A percentile compares a stretch with the other conserved stretches of the same genome.
phyloP scores from a whole-genome alignment of 2,329 filamentous ascomycete species.

The Alternaria triticimaculans region DNA sequence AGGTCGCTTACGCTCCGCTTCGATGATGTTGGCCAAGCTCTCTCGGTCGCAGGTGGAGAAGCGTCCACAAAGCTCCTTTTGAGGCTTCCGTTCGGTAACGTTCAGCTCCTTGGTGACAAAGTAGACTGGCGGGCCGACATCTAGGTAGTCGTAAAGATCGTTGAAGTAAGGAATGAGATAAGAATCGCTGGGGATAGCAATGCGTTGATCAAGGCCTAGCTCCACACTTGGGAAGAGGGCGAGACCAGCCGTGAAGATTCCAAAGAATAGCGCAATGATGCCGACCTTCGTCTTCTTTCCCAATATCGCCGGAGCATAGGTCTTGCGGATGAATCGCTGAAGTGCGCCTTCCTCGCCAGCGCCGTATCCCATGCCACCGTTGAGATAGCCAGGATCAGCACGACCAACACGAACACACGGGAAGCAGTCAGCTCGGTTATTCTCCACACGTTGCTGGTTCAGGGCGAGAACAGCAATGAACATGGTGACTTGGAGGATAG shows the following conservation, averaged over 20 bases:
- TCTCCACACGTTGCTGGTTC: conserved; percentile 90
- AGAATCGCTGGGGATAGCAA: conserved; percentile 90
- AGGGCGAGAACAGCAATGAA: conserved; percentile 90
- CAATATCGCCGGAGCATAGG: conserved; percentile 83
- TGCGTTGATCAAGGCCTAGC: conserved; percentile 90
- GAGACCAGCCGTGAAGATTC: conserved; percentile 82
- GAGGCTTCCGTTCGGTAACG: conserved; percentile 74
- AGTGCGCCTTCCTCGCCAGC: conserved; percentile 82
- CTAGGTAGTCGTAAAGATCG: conserved; percentile 91
- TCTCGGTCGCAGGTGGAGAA: conserved; percentile 87
- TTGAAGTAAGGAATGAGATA: conserved; percentile 98
- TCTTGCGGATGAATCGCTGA: conserved; percentile 87
- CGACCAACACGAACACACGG: conserved; percentile 84
- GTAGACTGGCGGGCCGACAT: conserved; percentile 91
- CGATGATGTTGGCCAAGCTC: conserved; percentile 87
- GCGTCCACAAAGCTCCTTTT: conserved; percentile 86
- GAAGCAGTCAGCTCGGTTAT: conserved; percentile 86
- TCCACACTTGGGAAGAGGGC: conserved; percentile 84
- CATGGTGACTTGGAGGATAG: conserved; percentile 95
- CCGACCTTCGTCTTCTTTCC: conserved; percentile 78
- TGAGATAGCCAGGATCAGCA: conserved; percentile 72
- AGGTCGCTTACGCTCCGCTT: conserved; percentile 90
- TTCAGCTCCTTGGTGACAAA: conserved; percentile 89
- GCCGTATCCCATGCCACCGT: conserved; percentile 69
- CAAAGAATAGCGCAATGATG: conserved; percentile 82